Evolutionary conservation across 768 basidiomycete species (phyloP), one percentile per base, ranked within the genome.

Genomic region (Ephemerocybe angulata): DNA sequence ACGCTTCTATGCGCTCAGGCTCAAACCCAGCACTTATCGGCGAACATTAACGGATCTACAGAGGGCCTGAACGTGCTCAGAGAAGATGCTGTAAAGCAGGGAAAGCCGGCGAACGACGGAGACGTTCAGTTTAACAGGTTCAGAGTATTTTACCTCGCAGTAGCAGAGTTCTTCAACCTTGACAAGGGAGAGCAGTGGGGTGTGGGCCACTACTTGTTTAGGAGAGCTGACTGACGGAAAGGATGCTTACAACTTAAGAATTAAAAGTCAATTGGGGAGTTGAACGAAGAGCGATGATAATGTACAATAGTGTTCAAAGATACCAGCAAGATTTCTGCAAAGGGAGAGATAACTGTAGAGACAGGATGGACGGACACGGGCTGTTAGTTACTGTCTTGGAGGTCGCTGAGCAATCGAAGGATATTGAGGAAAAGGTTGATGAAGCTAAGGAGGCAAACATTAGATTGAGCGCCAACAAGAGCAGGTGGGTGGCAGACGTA

Each of bases 401-500:
- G 38, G 59, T 82, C 72, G 62, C 85, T 90, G 63, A 95, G 68
- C 57, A 94, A 78, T 57, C 93, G 88, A 52, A 95, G 82, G 64
- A 95, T 92, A 69, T 78, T 88, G 65, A 95, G 70, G 83, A 94
- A 94, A 44, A 94, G 82, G 65, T 94, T 94, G 72, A 93, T 79
- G 68, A 93, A 90, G 64, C 88, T 90, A 59, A 59, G 58, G 62
- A 54, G n/a, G 15, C 51, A 51, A 49, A 21, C 54, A 31, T 43
- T 52, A 47, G 58, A 62, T 30, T 71, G 57, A 62, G 47, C 3
- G 38, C 35, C 27, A 10, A 41, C 49, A 3, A 31, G 50, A 24
- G 44, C 19, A 46, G 7, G 43, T 31, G 57, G 37, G n/a, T n/a
- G n/a, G n/a, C n/a, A n/a, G 10, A 85, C 85, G 61, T 72, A 89